Evolutionary conservation across 208 protist genomes (phyloP), one percentile per base, ranked within the genome.

Genomic region (Tritrichomonas musculus): DNA sequence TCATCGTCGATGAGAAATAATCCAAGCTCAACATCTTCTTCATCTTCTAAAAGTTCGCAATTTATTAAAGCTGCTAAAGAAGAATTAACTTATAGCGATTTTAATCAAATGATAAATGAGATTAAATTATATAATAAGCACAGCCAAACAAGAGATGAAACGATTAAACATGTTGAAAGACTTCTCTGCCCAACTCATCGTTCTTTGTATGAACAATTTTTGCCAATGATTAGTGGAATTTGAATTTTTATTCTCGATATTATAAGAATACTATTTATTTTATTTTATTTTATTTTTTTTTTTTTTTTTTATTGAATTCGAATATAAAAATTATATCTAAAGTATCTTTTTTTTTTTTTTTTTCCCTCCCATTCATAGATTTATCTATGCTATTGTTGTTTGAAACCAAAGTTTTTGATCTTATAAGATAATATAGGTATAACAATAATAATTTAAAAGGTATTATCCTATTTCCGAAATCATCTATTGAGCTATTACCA

Each of bases 101-200:
- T 82, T 53, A 82, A 82, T 53, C 73, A 82, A 22, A 82, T 82
- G 73, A 82, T 82, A n/a, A 53, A 33, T n/a, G 73, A 82, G 25
- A 82, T 82, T n/a, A 82, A 82, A 53, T 82, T 82, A 30, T 82
- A 82, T 44, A 82, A 82, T 50, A 82, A 50, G 50, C 30, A 36
- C 11, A 47, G 50, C n/a, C 73, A 82, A 82, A 50, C 73, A 30
- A 4, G 73, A 4, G 73, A 82, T 53, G 73, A 82, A 50, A 82
- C 73, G 4, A 82, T 82, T 33, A 36, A 25, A 30, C 47, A 82
- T 82, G 73, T 82, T 9, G 25, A 82, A 30, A 49, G 41, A 1
- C 22, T 82, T 25, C 73, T 82, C 11, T 25, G 73, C 8, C 11
- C 73, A 47, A 41, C 8, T 11, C 73, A 82, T 50, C n/a, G 41